These are phyloP conservation scores for Ogataea philodendri DNA, from an alignment of 805 yeast genomes.

Conservation along the genomic window DNA sequence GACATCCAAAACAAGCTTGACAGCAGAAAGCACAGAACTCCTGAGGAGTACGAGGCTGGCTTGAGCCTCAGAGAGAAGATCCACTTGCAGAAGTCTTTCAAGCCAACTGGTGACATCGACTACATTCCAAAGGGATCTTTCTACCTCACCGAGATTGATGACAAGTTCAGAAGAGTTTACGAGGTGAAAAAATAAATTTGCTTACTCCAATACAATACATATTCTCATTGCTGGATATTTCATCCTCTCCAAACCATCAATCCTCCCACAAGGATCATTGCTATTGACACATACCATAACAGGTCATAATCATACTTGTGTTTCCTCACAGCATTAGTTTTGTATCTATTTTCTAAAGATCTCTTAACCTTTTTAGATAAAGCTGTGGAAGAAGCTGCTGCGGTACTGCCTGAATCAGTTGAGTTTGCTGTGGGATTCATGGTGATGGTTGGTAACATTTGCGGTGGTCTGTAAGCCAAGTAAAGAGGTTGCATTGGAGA, in stretches of 20 bases:
- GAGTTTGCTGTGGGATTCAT: conserved; percentile 71
- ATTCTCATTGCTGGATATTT: conserved; percentile 7
- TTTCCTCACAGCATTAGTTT: conserved; percentile 65
- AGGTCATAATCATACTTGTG: conserved; percentile 40
- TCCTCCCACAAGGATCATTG: conserved; percentile 35
- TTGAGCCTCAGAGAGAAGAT: conserved; percentile 85
- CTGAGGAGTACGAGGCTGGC: conserved; percentile 78
- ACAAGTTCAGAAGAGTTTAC: conserved; percentile 82
- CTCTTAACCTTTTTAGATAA: conserved; percentile 54
- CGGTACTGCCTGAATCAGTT: conserved; percentile 28
- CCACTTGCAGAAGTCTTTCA: conserved; percentile 74
- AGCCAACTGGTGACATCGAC: conserved; percentile 79
- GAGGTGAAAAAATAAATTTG: conserved; percentile 54
- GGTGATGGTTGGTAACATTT: conserved; percentile 92
- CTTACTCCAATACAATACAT: conserved; percentile 5
- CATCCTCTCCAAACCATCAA: conserved; percentile 26
- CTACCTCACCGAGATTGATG: conserved; percentile 82
- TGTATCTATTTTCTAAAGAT: conserved; percentile 73
- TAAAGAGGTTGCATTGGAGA: conserved; percentile 81
- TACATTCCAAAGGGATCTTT: conserved; percentile 71
- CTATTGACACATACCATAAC: conserved; percentile 59
- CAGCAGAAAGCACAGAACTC: conserved; percentile 63
- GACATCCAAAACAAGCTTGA: conserved; percentile 67
- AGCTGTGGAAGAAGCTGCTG: conserved; percentile 31
- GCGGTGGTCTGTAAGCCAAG: conserved; percentile 88